Base-by-base conservation (phyloP, 1,139 yeast species). In the Ogataea hybrid region DNA sequence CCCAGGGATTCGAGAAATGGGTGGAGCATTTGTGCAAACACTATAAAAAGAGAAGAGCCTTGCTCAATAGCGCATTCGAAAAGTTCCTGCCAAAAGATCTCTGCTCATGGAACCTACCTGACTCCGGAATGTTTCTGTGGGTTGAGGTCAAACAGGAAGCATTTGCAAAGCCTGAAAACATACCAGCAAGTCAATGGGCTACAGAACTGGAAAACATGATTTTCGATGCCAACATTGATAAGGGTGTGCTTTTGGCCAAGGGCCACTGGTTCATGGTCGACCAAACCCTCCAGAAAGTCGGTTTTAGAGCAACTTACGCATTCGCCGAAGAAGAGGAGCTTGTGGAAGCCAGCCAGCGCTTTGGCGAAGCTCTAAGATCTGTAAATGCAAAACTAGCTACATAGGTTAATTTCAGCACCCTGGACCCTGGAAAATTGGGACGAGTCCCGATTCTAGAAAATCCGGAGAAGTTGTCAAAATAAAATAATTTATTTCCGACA, bases 1-100 rank as follows among this genome's bases (percentile, higher is more conserved):
- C 78, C 58, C 73, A 65, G 9, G 86, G 86, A 3, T 79, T 84
- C 68, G 59, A 84, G 52, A 84, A 82, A 63, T 89, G 97, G 97
- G 74, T 89, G 59, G 73, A 80, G 50, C 81, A 81, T 46, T 71
- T 88, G 56, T 78, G 95, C 63, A 72, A 71, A 37, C 87, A 81
- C 54, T 88, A 87, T 68, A 75, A 84, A 28, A 69, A 66, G 49
- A 81, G 86, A 61, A 76, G 89, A 62, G 86, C 85, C 73, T n/a
- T 49, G 6, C 22, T 57, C 32, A 31, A 50, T 35, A 81, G 87
- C 36, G 67, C 79, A 2, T 65, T 77, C 36, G 60, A 59, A 41
- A 62, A 65, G 40, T 58, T 57, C 53, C 62, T 73, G 58, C 80
- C 81, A 4, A 49, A 57, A 37, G 73, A 72, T 36, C 63, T 71